Conservation (phyloP, 2,329 filamentous ascomycete genomes). For the Lasiodiplodia theobromae region DNA sequence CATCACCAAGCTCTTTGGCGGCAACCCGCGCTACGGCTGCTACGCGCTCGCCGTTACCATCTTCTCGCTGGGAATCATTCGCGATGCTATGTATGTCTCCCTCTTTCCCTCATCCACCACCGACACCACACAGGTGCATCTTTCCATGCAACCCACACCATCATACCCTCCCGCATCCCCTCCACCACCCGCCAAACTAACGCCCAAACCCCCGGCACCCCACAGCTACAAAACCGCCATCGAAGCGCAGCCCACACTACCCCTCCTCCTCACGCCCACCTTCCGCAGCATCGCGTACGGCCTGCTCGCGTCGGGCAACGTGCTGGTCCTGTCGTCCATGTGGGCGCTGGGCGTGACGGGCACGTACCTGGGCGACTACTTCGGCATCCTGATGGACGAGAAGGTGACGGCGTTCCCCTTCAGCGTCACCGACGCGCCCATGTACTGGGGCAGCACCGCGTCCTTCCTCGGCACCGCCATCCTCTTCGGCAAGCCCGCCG, state of each 20-base stretch:
- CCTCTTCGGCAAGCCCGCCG: constrained; percentile 85
- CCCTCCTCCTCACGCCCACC: constrained; percentile 68
- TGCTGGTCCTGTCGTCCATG: constrained; percentile 87
- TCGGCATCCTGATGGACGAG: constrained; percentile 95
- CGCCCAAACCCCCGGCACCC: background rate
- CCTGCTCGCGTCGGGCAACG: constrained; percentile 78
- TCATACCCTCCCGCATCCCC: constrained; percentile 35
- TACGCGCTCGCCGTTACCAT: constrained; percentile 89
- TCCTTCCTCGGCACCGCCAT: constrained; percentile 90
- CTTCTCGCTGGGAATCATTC: constrained; percentile 88
- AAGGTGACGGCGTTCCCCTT: constrained; percentile 97
- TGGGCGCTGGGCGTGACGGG: constrained; percentile 92
- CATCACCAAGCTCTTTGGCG: constrained; percentile 85
- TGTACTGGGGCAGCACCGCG: constrained; percentile 95
- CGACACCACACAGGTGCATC: no score
- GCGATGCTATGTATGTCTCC: constrained; percentile 66
- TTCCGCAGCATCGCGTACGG: constrained; percentile 71
- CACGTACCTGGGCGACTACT: constrained; percentile 98
- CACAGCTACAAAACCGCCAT: constrained; percentile 83
- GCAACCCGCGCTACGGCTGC: constrained; percentile 80
- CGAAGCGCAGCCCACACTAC: constrained; percentile 75
- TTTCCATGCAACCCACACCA: background rate
- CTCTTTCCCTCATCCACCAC: background rate
- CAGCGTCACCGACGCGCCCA: constrained; percentile 86
- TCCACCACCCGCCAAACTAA: constrained; percentile 19